phyloP scores from a whole-genome alignment of 139 green algal species.

The Closterium sp. region DNA sequence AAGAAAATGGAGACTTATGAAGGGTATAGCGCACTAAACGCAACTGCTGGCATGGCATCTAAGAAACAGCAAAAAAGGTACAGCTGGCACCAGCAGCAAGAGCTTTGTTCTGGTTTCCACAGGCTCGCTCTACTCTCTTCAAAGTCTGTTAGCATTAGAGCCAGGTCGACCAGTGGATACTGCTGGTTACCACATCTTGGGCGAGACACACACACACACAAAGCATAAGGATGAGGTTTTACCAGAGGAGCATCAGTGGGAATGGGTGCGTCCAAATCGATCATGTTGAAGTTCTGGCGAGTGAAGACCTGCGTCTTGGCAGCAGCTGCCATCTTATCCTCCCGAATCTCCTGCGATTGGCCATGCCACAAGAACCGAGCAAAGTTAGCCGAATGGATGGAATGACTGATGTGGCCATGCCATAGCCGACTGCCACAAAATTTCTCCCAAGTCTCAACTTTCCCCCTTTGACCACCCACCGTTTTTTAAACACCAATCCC shows the following conservation, averaged over 20 bases:
- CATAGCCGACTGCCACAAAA: neutral
- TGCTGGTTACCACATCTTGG: neutral
- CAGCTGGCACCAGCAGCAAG: no score
- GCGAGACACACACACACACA: neutral
- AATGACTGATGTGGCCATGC: neutral
- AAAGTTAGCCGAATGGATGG: neutral
- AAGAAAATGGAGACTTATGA: no score
- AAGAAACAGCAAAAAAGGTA: no score
- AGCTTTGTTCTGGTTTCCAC: no score
- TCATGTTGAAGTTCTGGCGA: constrained; percentile 34
- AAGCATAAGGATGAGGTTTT: neutral
- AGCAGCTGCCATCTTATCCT: constrained; percentile 13
- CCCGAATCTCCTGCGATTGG: neutral
- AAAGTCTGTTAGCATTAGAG: neutral
- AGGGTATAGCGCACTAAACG: no score
- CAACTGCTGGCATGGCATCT: no score
- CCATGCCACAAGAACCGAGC: neutral
- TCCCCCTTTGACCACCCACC: no score
- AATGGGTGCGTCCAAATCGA: constrained; percentile 6
- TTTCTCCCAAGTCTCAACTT: no score
- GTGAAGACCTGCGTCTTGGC: constrained; percentile 7
- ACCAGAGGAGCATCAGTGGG: neutral
- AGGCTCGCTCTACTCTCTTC: neutral
- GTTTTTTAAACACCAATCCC: no score
- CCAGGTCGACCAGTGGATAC: neutral